Conservation (phyloP, 805 yeast species). For the Candida germanica region DNA sequence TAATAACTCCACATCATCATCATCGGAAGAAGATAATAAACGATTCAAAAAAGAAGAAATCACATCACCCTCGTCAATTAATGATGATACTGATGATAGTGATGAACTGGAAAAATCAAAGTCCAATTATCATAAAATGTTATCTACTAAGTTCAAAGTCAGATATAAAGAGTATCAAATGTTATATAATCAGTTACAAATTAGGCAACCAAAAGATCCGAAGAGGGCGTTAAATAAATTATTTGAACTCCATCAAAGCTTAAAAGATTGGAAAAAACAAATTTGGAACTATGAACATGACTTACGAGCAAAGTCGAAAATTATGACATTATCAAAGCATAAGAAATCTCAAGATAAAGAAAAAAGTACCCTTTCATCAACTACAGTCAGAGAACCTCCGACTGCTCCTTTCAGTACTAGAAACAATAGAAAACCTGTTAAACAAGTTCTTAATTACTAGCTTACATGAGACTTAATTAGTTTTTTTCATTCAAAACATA, state of each 20-base stretch:
- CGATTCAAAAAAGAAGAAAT: conserved; percentile 15
- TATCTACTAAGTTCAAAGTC: conserved; percentile 46
- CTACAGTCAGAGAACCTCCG: not conserved
- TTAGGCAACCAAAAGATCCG: conserved; percentile 2
- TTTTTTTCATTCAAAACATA: too few relatives aligned
- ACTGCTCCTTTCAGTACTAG: not conserved
- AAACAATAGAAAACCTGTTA: conserved; percentile 3
- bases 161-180: conserved; percentile 49
- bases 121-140: conserved; percentile 35
- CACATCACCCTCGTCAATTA: conserved; percentile 38
- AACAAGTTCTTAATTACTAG: conserved; percentile 8
- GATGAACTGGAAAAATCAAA: conserved; percentile 14
- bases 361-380: too few relatives aligned
- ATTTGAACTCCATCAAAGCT: conserved; percentile 47
- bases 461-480: too few relatives aligned
- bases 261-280: conserved; percentile 54
- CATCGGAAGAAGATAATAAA: conserved; percentile 15
- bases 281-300: conserved; percentile 48
- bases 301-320: conserved; percentile 26
- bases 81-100: conserved; percentile 18
- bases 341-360: conserved; percentile 16
- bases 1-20: conserved; percentile 10
- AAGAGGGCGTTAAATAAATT: conserved; percentile 35
- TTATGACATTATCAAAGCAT: conserved; percentile 39
- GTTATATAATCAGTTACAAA: conserved; percentile 34